Conservation (phyloP, 2,329 filamentous ascomycete genomes). For the Teratosphaeria epicoccoides region DNA sequence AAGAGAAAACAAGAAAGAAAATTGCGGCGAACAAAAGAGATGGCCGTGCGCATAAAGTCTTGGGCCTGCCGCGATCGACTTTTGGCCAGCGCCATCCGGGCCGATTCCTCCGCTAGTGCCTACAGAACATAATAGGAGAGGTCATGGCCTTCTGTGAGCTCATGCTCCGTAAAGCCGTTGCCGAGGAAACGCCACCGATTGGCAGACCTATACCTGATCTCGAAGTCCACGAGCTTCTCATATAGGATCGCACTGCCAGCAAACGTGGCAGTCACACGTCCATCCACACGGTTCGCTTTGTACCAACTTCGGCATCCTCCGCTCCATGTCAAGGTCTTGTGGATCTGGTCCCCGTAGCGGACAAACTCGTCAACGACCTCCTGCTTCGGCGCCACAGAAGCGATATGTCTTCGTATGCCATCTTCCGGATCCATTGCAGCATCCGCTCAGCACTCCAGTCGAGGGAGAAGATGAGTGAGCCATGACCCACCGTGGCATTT, state of each 20-base stretch:
- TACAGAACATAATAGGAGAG: background rate
- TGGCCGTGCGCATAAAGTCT: no score
- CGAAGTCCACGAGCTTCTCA: slow-evolving; percentile 31
- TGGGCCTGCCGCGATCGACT: no score
- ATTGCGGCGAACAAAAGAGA: no score
- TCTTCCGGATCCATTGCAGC: slow-evolving; percentile 29
- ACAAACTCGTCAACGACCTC: slow-evolving; percentile 16
- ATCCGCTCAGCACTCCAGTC: slow-evolving; percentile 34
- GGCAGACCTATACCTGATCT: slow-evolving; percentile 33
- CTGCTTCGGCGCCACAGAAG: slow-evolving; percentile 14
- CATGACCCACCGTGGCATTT: slow-evolving; percentile 14
- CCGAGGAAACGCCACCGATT: slow-evolving; percentile 39
- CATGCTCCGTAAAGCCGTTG: slow-evolving; percentile 27
- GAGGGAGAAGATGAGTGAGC: slow-evolving; percentile 13
- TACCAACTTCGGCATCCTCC: slow-evolving; percentile 13
- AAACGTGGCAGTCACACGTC: slow-evolving; percentile 13
- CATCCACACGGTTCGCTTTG: slow-evolving; percentile 15
- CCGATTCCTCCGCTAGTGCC: no score
- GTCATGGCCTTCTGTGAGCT: background rate
- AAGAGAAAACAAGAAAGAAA: no score
- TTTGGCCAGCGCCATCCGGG: no score
- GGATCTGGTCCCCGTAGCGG: slow-evolving; percentile 32
- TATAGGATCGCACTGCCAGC: slow-evolving; percentile 18
- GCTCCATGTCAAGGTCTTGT: slow-evolving; percentile 24
- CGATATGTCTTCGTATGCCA: slow-evolving; percentile 15